Conservation (phyloP, 78 protist species). For the Isochrysis galbana region DNA sequence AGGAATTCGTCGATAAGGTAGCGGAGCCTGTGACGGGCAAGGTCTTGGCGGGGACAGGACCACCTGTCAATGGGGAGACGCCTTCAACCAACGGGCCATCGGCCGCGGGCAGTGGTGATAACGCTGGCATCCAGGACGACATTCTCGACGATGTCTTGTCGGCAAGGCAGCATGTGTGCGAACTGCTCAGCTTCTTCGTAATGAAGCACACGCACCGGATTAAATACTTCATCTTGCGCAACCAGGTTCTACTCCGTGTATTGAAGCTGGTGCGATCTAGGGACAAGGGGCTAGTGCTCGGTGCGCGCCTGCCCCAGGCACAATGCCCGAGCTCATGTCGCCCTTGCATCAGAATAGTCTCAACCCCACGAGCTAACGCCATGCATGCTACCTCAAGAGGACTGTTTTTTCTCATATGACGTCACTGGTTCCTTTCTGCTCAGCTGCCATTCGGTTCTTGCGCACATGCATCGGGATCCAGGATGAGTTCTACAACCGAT, state of each 20-base stretch:
- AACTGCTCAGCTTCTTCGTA: constrained; percentile 56
- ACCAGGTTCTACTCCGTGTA: constrained; percentile 56
- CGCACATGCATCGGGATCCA: constrained; percentile 56
- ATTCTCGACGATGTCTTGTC: neutral
- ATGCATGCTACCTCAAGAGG: no score
- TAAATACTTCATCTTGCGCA: constrained; percentile 61
- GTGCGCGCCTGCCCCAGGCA: neutral
- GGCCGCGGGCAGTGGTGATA: neutral
- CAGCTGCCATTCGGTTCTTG: constrained; percentile 60
- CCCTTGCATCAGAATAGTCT: no score
- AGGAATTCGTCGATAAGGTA: constrained; percentile 43
- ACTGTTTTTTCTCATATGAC: no score
- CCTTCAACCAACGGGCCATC: neutral
- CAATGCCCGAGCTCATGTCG: no score
- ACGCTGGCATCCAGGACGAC: neutral
- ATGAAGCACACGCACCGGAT: constrained; percentile 28
- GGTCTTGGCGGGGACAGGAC: neutral
- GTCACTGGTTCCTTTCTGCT: neutral
- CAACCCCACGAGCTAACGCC: no score
- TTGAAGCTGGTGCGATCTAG: constrained; percentile 30
- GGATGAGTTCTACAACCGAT: constrained; percentile 62
- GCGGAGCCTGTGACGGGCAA: constrained; percentile 48
- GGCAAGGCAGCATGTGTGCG: constrained; percentile 52
- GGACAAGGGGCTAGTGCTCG: constrained; percentile 55
- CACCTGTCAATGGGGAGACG: neutral